A percentile compares a stretch with the other conserved stretches of the same genome.
phyloP scores from a whole-genome alignment of 441 rosid genomes.

The Aleurites moluccanus region DNA sequence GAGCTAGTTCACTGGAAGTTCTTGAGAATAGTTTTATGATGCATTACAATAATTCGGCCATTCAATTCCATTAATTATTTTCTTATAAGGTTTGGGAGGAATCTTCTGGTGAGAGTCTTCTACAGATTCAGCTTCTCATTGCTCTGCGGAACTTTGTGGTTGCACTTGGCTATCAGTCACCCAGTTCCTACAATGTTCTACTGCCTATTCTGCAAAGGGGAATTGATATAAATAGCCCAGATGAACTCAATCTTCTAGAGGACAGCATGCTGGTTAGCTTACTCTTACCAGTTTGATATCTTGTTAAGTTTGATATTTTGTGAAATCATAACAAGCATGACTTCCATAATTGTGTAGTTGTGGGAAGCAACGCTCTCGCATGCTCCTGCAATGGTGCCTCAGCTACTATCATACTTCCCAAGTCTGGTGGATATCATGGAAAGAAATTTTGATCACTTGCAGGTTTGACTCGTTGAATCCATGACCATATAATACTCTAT shows the following conservation, averaged over 20 bases:
- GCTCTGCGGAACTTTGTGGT: constrained; percentile 86
- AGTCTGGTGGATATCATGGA: constrained; percentile 81
- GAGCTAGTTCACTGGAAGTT: neutral
- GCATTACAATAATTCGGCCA: neutral
- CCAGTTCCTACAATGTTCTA: constrained; percentile 69
- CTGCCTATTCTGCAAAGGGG: constrained; percentile 88
- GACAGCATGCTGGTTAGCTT: constrained; percentile 87
- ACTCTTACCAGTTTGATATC: constrained; percentile 17
- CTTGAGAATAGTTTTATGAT: neutral
- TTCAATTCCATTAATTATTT: constrained; percentile 5
- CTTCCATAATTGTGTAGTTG: constrained; percentile 55
- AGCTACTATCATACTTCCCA: constrained; percentile 72
- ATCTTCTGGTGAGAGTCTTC: constrained; percentile 94
- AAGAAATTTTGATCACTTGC: constrained; percentile 93
- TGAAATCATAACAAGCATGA: constrained; percentile 24
- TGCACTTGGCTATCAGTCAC: constrained; percentile 89
- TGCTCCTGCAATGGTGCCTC: constrained; percentile 95
- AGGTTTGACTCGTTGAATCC: constrained; percentile 46
- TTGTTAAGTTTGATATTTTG: constrained; percentile 3
- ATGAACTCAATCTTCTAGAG: constrained; percentile 91
- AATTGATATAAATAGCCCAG: constrained; percentile 86
- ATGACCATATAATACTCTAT: neutral
- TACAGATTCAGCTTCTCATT: constrained; percentile 97
- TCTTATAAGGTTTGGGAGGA: constrained; percentile 84
- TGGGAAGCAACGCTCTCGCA: constrained; percentile 95